phyloP scores from a whole-genome alignment of 2,329 filamentous ascomycete genomes.

The Diaporthe velutina region DNA sequence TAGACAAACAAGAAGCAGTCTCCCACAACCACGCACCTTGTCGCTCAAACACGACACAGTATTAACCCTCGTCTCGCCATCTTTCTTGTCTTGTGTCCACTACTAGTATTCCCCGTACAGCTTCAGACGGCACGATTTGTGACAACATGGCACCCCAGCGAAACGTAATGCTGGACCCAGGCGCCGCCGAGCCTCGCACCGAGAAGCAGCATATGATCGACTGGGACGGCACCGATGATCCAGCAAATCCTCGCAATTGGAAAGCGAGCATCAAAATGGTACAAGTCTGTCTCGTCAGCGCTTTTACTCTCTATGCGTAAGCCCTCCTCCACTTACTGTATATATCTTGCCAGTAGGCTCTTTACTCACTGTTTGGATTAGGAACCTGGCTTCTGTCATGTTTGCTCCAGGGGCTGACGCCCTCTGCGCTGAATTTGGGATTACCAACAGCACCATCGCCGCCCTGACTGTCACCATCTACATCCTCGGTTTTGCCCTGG shows the following conservation, averaged over 20 bases:
- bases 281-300: constrained; percentile 33
- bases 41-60: neutral
- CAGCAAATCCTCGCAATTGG: constrained; percentile 27
- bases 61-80: neutral
- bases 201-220: constrained; percentile 20
- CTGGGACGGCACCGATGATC: constrained; percentile 36
- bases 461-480: constrained; percentile 28
- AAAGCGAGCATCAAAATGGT: neutral
- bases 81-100: neutral
- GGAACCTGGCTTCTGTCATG: constrained; percentile 30
- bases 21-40: neutral
- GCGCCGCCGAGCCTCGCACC: neutral
- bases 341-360: neutral
- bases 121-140: neutral
- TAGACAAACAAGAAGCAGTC: neutral
- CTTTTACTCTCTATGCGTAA: constrained; percentile 27
- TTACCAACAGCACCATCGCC: constrained; percentile 10
- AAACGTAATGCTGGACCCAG: neutral
- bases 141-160: neutral
- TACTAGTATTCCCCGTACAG: neutral
- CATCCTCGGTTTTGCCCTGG: constrained; percentile 18
- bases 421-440: constrained; percentile 23
- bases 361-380: neutral
- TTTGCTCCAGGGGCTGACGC: constrained; percentile 22
- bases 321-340: neutral